These are phyloP conservation scores for Mycena polygramma DNA, from an alignment of 768 basidiomycete species.

Conservation along the genomic window DNA sequence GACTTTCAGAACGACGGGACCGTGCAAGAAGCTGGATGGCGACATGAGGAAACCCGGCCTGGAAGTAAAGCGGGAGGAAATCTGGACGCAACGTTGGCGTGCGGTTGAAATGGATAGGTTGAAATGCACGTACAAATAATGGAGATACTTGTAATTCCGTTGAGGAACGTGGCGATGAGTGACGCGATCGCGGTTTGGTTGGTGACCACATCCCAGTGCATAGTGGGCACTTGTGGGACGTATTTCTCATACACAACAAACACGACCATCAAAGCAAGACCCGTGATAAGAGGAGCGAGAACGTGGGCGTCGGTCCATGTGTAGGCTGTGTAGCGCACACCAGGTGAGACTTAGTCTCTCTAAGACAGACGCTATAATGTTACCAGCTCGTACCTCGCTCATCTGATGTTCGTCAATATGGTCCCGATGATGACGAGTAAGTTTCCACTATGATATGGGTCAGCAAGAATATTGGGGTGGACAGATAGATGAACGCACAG, in stretches of 20 bases:
- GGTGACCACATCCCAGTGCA: conserved; percentile 17
- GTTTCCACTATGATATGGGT: background rate
- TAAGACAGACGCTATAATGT: too few relatives aligned
- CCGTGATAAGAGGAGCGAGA: background rate
- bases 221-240: conserved; percentile 6
- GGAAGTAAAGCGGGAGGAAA: conserved; percentile 19
- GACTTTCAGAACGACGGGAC: background rate
- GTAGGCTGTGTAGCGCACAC: too few relatives aligned
- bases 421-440: conserved; percentile 11
- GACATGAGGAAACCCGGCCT: conserved; percentile 15
- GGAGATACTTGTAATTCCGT: conserved; percentile 11
- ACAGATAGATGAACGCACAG: background rate
- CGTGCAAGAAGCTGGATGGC: conserved; percentile 14
- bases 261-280: conserved; percentile 1
- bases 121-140: background rate
- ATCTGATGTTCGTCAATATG: conserved; percentile 6
- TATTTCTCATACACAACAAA: conserved; percentile 18
- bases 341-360: background rate
- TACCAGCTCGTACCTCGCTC: too few relatives aligned
- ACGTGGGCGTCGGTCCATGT: background rate
- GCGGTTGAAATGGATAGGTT: background rate
- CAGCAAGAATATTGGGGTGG: background rate
- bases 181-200: conserved; percentile 1
- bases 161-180: conserved; percentile 16
- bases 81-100: background rate